Evolutionary conservation across 148 eudicot species (phyloP).

Genomic region (Suaeda aralocaspica): DNA sequence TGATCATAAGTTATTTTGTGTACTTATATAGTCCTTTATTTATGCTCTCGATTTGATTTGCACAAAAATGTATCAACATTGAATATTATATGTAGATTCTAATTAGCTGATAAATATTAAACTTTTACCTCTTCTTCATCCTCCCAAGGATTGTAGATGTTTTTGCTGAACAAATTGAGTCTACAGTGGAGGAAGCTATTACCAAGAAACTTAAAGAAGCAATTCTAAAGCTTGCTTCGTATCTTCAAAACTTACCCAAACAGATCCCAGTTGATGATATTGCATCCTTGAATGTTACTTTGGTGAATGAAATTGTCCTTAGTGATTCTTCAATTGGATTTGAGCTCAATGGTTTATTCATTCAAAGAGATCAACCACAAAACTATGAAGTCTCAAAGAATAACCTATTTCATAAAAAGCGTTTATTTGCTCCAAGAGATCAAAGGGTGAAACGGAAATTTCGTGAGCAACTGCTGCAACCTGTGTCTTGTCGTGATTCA

Average conservation of each 20-base stretch:
- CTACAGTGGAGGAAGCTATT: conserved; percentile 69
- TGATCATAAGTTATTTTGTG: not conserved
- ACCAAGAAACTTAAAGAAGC: conserved; percentile 51
- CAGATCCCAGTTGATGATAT: conserved; percentile 60
- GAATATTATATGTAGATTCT: not conserved
- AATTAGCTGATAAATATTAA: not conserved
- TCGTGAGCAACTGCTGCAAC: conserved; percentile 28
- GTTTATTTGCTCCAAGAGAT: conserved; percentile 19
- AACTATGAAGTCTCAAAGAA: conserved; percentile 17
- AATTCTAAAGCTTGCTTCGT: conserved; percentile 41
- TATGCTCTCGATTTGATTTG: not conserved
- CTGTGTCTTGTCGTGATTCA: conserved; percentile 40
- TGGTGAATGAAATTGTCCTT: conserved; percentile 41
- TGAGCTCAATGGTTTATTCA: conserved; percentile 66
- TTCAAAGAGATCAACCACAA: conserved; percentile 29
- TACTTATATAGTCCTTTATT: too few relatives aligned
- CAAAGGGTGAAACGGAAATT: conserved; percentile 12
- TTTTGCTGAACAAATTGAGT: conserved; percentile 53
- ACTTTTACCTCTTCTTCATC: not conserved
- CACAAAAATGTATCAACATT: not conserved
- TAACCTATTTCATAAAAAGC: conserved; percentile 14
- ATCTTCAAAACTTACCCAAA: conserved; percentile 53
- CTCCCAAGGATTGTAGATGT: conserved; percentile 53
- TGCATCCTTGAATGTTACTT: conserved; percentile 54
- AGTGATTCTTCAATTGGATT: conserved; percentile 64